Evolutionary conservation across 108 stramenopile genomes (phyloP).

Genomic region (Aurantiochytrium sp.): DNA sequence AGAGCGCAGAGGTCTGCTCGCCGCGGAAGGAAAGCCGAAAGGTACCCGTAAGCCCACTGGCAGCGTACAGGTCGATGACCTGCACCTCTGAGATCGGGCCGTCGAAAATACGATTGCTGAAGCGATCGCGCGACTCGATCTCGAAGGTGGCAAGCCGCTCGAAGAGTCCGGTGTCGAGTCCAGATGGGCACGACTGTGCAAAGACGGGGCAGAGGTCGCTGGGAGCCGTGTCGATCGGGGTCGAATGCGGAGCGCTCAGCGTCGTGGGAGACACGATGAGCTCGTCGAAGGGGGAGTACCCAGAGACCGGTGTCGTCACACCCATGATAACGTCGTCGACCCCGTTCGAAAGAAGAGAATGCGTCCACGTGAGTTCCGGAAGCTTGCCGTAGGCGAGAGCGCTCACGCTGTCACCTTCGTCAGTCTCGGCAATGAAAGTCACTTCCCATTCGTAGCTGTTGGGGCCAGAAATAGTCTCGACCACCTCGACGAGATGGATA

Average conservation of each 20-base stretch:
- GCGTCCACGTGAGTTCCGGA: not conserved
- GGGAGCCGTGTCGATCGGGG: not conserved
- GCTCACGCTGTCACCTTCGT: not conserved
- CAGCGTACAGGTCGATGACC: not conserved
- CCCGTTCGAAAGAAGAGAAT: not conserved
- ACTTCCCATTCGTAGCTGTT: not conserved
- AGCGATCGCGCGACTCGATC: conserved; percentile 17
- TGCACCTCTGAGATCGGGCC: not conserved
- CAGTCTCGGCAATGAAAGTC: not conserved
- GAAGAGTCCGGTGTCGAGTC: not conserved
- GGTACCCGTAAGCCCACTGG: not conserved
- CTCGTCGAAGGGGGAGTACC: not conserved
- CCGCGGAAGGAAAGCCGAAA: not conserved
- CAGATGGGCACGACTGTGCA: not conserved
- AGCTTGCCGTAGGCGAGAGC: not conserved
- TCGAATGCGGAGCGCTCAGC: not conserved
- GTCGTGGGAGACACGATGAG: not conserved
- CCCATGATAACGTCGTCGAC: not conserved
- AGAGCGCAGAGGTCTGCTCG: not conserved
- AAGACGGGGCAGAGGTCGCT: not conserved
- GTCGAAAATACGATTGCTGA: not conserved
- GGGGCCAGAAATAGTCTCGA: not conserved
- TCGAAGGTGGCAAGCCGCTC: not conserved
- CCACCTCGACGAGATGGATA: not conserved
- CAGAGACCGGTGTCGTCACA: not conserved